Percentiles rank a stretch among this genome's conserved stretches.
Evolutionary conservation across 345 rosid species (phyloP).

Genomic region (Eucalyptus sideroxylon): DNA sequence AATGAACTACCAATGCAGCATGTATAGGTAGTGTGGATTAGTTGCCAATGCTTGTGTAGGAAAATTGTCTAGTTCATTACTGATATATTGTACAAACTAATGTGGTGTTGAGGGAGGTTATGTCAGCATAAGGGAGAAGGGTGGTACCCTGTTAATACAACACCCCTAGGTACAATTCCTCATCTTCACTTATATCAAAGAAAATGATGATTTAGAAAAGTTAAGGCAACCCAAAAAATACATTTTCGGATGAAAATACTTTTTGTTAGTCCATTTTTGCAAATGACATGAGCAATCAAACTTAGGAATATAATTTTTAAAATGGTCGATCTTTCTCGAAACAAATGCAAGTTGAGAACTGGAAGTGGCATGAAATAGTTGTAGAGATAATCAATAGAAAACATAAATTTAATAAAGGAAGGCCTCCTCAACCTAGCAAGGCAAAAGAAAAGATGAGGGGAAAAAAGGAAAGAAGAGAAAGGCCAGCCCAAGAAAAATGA

Average conservation of each 20-base stretch:
- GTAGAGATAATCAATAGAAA: no score
- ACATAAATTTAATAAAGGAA: no score
- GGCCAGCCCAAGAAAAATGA: not conserved
- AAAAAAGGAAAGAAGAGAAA: not conserved
- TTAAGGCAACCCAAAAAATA: no score
- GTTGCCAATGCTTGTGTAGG: not conserved
- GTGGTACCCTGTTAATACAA: not conserved
- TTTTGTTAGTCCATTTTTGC: not conserved
- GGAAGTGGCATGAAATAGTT: no score
- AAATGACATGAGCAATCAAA: no score
- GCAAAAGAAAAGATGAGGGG: not conserved
- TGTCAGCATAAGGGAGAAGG: not conserved
- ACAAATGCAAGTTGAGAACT: no score
- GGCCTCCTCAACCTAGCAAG: no score
- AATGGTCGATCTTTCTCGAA: no score
- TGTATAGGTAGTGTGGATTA: not conserved
- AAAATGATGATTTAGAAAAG: no score
- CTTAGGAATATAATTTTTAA: no score
- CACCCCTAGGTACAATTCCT: not conserved
- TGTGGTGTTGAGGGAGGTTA: not conserved
- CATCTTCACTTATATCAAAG: no score
- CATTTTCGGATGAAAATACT: not conserved
- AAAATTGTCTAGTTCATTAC: not conserved
- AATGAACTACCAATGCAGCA: not conserved
- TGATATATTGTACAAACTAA: not conserved